Conservation (phyloP, 1,284 basidiomycete genomes). For the Leccinum fuscescens region DNA sequence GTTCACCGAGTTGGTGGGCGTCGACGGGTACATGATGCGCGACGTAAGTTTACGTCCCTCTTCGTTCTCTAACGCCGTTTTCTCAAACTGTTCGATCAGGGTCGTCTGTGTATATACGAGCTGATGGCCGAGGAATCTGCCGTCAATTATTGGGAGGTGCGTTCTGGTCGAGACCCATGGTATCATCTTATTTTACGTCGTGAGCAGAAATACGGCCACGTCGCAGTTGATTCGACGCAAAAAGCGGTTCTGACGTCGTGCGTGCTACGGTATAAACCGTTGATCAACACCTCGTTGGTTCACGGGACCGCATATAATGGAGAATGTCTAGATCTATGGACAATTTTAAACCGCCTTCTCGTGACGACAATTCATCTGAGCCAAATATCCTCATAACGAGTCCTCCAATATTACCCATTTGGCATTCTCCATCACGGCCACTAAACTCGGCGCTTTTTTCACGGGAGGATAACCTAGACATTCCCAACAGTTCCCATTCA, state of each 20-base stretch:
- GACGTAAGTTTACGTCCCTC: slow-evolving; percentile 51
- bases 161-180: background rate
- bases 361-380: slow-evolving; percentile 24
- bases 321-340: slow-evolving; percentile 9
- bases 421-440: slow-evolving; percentile 15
- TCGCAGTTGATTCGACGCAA: slow-evolving; percentile 85
- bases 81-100: slow-evolving; percentile 40
- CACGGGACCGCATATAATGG: background rate
- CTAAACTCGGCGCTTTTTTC: slow-evolving; percentile 21
- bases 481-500: slow-evolving; percentile 21
- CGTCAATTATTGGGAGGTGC: slow-evolving; percentile 97
- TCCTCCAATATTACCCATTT: slow-evolving; percentile 22
- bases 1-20: slow-evolving; percentile 85
- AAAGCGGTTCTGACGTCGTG: slow-evolving; percentile 95
- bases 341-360: slow-evolving; percentile 4
- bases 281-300: slow-evolving; percentile 34
- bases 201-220: slow-evolving; percentile 84
- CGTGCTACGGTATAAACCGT: slow-evolving; percentile 79
- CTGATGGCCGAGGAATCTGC: slow-evolving; percentile 95
- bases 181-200: background rate
- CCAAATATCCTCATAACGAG: slow-evolving; percentile 29
- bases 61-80: slow-evolving; percentile 7
- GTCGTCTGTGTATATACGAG: slow-evolving; percentile 94
- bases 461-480: slow-evolving; percentile 23
- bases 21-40: slow-evolving; percentile 78